Base-by-base conservation (phyloP, 1,284 basidiomycete species). In the Vanrija pseudolonga region DNA sequence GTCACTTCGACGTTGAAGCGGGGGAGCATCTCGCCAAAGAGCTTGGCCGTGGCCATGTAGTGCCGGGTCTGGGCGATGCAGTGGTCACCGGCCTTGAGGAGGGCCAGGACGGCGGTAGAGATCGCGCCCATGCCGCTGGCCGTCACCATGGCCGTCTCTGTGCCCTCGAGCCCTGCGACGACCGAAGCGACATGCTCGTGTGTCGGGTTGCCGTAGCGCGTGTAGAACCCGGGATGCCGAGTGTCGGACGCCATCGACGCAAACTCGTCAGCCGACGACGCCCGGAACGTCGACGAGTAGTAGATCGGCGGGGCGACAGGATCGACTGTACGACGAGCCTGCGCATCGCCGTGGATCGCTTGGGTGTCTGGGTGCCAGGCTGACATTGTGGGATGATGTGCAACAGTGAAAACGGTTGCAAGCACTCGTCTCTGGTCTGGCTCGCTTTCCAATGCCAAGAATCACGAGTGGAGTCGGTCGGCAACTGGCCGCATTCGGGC, bases 231-330 rank as follows among this genome's bases (percentile, higher is more conserved):
- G 3, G 50, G 36, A 22, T 56, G 54, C 15, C 54, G 45, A 23
- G 45, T 15, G 12, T 47, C 37, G 18, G 39, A 45, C 14, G 54
- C 54, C 54, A 56, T 56, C 14, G 19, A 18, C 14, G 54, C 54
- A 26, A 56, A 56, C 32, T 51, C 19, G 19, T 23, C 45, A 1
- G 54, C 54, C 17, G 43, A 43, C 41, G 17, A 24, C 2, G 54
- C 54, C 3, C 54, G 54, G 50, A 56, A 56, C 26, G 54, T 56
- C 41, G 54, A 56, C 40, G 45, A 47, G 54, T 56, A 56, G 54
- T 56, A 56, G 50, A 56, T 56, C 2, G 54, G 40, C 0, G 54
- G 50, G 7, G 49, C 49, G 24, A 56, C 54, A 19, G 54, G 46
- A 46, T 56, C 47, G 23, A 50, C 39, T 17, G 38, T 36, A 41